These are phyloP conservation scores for Colletotrichum trifolii DNA, from an alignment of 2,329 filamentous ascomycete genomes.

Conservation along the genomic window DNA sequence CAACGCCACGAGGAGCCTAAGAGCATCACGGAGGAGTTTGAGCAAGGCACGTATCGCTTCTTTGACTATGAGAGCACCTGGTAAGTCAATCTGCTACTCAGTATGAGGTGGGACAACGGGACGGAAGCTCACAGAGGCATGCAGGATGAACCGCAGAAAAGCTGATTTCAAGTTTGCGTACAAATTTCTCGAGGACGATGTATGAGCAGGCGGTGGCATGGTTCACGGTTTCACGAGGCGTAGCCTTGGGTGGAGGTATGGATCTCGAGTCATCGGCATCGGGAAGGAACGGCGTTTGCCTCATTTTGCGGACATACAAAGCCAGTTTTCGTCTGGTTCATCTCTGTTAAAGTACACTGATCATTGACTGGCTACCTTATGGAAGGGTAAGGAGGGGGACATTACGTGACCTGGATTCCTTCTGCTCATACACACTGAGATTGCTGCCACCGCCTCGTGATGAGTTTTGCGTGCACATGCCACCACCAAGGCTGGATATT, in stretches of 20 bases:
- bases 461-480: constrained; percentile 6
- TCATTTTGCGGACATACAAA: constrained; percentile 34
- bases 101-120: constrained; percentile 27
- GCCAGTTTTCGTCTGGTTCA: constrained; percentile 28
- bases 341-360: constrained; percentile 34
- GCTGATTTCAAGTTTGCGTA: constrained; percentile 99
- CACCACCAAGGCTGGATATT: constrained; percentile 2
- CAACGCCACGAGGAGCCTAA: constrained; percentile 98
- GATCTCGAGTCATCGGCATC: constrained; percentile 26
- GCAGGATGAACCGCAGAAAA: constrained; percentile 98
- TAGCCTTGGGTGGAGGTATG: constrained; percentile 33
- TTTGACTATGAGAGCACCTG: constrained; percentile 99
- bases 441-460: constrained; percentile 21
- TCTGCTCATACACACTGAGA: constrained; percentile 26
- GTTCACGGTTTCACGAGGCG: constrained; percentile 33
- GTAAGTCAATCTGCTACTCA: constrained; percentile 63
- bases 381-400: constrained; percentile 9
- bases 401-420: constrained; percentile 5
- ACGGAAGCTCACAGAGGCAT: constrained; percentile 37
- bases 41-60: constrained; percentile 98
- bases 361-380: constrained; percentile 28
- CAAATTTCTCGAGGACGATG: constrained; percentile 96
- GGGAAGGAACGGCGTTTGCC: constrained; percentile 34
- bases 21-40: constrained; percentile 97
- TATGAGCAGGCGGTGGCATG: constrained; percentile 54